Conservation (phyloP, 805 yeast genomes). For the Schwanniomyces occidentalis region DNA sequence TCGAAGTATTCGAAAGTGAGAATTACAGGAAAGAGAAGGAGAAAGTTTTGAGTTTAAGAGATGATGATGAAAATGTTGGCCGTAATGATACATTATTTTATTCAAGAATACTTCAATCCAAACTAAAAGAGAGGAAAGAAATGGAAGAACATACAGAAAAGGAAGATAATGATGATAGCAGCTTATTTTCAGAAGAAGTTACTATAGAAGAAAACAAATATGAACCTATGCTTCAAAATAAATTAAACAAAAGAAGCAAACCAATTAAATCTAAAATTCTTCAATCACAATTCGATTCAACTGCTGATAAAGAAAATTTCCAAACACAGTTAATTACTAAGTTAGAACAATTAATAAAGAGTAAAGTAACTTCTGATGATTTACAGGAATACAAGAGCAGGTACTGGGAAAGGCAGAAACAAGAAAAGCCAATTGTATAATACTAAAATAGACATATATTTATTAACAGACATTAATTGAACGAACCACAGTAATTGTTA, state of each 20-base stretch:
- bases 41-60: neutral
- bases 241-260: too few species aligned
- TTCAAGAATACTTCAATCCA: constrained; percentile 3
- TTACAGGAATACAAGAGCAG: constrained; percentile 11
- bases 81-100: constrained; percentile 6
- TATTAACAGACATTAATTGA: neutral
- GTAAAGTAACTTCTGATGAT: constrained; percentile 14
- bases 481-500: too few species aligned
- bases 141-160: neutral
- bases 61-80: constrained; percentile 6
- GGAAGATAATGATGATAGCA: neutral
- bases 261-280: too few species aligned
- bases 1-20: constrained; percentile 49
- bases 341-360: constrained; percentile 10
- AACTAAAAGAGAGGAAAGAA: constrained; percentile 3
- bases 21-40: constrained; percentile 40
- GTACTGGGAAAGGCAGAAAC: constrained; percentile 10
- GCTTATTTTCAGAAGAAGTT: neutral
- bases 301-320: neutral
- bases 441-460: neutral
- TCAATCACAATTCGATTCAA: too few species aligned
- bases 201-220: neutral
- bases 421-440: neutral
- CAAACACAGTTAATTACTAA: constrained; percentile 3
- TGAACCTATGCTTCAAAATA: neutral